These are phyloP conservation scores for Phytophthora multivora DNA, from an alignment of 352 stramenopile genomes.

Conservation along the genomic window DNA sequence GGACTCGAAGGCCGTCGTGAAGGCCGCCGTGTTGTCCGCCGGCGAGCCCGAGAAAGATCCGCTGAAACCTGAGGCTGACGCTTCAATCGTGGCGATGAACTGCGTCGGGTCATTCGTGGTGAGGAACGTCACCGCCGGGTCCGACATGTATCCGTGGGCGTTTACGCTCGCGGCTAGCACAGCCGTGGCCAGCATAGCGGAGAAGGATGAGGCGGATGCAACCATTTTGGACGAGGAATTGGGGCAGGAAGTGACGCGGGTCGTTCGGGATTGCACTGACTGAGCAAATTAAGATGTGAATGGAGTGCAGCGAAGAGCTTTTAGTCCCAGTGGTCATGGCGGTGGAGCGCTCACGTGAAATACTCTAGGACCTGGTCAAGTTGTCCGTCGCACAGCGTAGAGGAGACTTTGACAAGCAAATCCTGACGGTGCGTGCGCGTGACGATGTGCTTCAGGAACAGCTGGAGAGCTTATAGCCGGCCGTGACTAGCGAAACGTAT, in stretches of 20 bases:
- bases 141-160: conserved; percentile 31
- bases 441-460: conserved; percentile 18
- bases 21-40: conserved; percentile 28
- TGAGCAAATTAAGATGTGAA: conserved; percentile 32
- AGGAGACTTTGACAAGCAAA: conserved; percentile 19
- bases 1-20: conserved; percentile 28
- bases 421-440: conserved; percentile 9
- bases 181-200: conserved; percentile 18
- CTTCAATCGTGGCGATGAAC: conserved; percentile 38
- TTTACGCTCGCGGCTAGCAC: conserved; percentile 10
- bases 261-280: conserved; percentile 14
- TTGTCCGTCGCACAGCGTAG: conserved; percentile 1
- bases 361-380: not conserved
- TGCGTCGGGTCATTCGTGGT: conserved; percentile 27
- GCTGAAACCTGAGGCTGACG: conserved; percentile 26
- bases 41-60: conserved; percentile 26
- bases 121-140: conserved; percentile 30
- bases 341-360: not conserved
- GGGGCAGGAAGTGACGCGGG: not conserved
- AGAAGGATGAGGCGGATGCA: conserved; percentile 19
- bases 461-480: not conserved
- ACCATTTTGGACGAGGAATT: conserved; percentile 20
- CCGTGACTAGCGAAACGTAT: conserved; percentile 24
- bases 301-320: conserved; percentile 16
- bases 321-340: conserved; percentile 1